Base-by-base conservation (phyloP, 2,329 filamentous ascomycete genomes). In the Calonectria multiphialidica region DNA sequence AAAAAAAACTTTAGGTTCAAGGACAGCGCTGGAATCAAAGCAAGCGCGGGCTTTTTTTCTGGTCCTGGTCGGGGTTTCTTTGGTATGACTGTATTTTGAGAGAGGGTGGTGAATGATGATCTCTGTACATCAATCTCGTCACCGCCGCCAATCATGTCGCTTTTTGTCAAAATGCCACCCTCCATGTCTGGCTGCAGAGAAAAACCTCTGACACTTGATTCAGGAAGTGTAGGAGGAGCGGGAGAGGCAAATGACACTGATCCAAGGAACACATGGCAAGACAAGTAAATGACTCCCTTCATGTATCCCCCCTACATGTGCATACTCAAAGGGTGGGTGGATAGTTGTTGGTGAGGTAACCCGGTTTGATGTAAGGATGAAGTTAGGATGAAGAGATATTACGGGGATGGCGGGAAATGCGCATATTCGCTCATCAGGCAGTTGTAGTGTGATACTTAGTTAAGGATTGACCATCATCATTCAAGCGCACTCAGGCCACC, bases 31-130 rank as follows among this genome's bases (percentile, higher is more conserved):
- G 30, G 35, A 53, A 59, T 35, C 21, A 35, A 50, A 35, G 45
- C 33, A 30, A 40, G 18, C 21, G 40, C 25, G 12, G 35, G 9
- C 33, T 10, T 35, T 35, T 35, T 35, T 10, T 5, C 33, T n/a
- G n/a, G n/a, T n/a, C n/a, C n/a, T n/a, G n/a, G n/a, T n/a, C n/a
- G n/a, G n/a, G n/a, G n/a, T 53, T 33, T 53, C 23, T 30, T 18
- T 50, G 21, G 13, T 16, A 5, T 33, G 33, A 5, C 12, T 8
- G n/a, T 30, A 57, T 57, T 18, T 40, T 16, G 21, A 35, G 33
- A n/a, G 53, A 40, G 53, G n/a, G 21, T 33, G 55, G 49, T 53
- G 37, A 47, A 49, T 35, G 64, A 57, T 66, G 64, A 47, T 66
- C 64, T 45, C 13, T 66, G 28, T 30, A 37, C n/a, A 30, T 53